A percentile compares a stretch with the other conserved stretches of the same genome.
These are phyloP conservation scores for Plasmopara halstedii DNA, from an alignment of 352 stramenopile genomes.

Conservation along the genomic window DNA sequence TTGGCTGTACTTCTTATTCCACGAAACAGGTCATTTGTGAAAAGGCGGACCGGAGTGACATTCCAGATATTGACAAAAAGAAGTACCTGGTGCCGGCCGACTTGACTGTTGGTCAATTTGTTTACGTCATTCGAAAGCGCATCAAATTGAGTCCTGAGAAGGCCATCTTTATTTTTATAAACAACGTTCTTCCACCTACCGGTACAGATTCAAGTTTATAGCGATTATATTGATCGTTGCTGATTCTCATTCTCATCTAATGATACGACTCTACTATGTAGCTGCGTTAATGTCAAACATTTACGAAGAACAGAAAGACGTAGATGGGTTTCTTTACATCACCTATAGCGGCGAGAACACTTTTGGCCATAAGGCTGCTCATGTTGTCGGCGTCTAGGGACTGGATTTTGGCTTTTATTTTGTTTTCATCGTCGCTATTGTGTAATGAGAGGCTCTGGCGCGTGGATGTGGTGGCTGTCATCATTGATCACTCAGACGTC, in stretches of 20 bases:
- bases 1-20: background rate
- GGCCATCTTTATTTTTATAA: constrained; percentile 99
- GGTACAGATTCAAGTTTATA: constrained; percentile 29
- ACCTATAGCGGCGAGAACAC: constrained; percentile 99
- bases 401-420: constrained; percentile 33
- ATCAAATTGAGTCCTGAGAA: constrained; percentile 97
- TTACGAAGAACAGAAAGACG: constrained; percentile 99
- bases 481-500: constrained; percentile 3
- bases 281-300: constrained; percentile 98
- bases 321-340: constrained; percentile 99
- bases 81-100: constrained; percentile 98
- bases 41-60: constrained; percentile 96
- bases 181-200: constrained; percentile 96
- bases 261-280: constrained; percentile 12
- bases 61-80: constrained; percentile 99
- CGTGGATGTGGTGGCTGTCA: constrained; percentile 1
- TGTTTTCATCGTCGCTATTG: too few relatives aligned
- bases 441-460: background rate
- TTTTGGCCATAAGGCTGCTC: constrained; percentile 84
- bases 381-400: constrained; percentile 6
- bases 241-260: constrained; percentile 2
- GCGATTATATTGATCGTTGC: background rate
- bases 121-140: constrained; percentile 99
- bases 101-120: constrained; percentile 97
- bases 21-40: constrained; percentile 78